Conservation (phyloP, 2,329 filamentous ascomycete genomes). For the Colletotrichum scovillei region DNA sequence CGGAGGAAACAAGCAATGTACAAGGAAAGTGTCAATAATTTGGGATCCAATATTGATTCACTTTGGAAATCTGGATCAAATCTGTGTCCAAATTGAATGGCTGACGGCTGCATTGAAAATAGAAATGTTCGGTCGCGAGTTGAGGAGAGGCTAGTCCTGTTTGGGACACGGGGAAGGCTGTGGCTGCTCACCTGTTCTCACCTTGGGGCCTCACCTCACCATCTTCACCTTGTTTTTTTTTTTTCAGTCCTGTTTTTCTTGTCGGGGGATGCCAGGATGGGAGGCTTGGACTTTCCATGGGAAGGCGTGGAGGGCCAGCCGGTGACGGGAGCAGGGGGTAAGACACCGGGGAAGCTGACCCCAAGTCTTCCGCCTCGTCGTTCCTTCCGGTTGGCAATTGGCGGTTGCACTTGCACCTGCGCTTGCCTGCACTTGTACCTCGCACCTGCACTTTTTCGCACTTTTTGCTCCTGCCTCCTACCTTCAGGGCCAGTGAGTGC, state of each 20-base stretch:
- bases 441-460: neutral
- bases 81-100: neutral
- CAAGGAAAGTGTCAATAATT: neutral
- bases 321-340: neutral
- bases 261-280: neutral
- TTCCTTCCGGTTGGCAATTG: slow-evolving; percentile 4
- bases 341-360: slow-evolving; percentile 7
- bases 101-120: slow-evolving; percentile 15
- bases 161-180: slow-evolving; percentile 9
- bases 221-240: neutral
- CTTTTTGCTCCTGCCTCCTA: neutral
- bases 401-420: neutral
- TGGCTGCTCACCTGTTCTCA: slow-evolving; percentile 7
- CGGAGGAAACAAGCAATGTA: slow-evolving; percentile 20
- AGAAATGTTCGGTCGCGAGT: slow-evolving; percentile 25
- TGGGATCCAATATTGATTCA: neutral
- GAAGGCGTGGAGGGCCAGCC: neutral
- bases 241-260: too few relatives aligned
- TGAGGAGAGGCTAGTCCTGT: slow-evolving; percentile 9
- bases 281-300: neutral
- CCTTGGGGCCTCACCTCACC: neutral
- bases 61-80: neutral
- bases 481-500: too few relatives aligned
- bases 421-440: neutral
- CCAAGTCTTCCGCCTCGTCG: slow-evolving; percentile 1